These are phyloP conservation scores for Mangifera indica DNA, from an alignment of 345 rosid genomes.

Conservation along the genomic window DNA sequence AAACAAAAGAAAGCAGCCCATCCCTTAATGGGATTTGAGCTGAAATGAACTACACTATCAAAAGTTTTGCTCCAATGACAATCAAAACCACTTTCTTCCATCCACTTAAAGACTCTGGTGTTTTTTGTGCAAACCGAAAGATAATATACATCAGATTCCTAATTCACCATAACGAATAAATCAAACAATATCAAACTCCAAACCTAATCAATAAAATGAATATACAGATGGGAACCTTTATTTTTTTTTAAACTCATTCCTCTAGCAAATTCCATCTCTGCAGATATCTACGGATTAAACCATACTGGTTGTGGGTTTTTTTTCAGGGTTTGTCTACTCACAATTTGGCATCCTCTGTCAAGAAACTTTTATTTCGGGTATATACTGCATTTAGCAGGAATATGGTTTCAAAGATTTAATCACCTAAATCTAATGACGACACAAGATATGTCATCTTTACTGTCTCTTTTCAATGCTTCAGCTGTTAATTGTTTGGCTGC, in stretches of 20 bases:
- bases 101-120: conserved; percentile 11
- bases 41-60: neutral
- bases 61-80: conserved; percentile 8
- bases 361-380: conserved; percentile 29
- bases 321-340: conserved; percentile 21
- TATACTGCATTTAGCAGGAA: conserved; percentile 23
- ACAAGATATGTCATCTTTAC: conserved; percentile 79
- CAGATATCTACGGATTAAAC: conserved; percentile 13
- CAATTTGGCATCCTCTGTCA: conserved; percentile 25
- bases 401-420: conserved; percentile 25
- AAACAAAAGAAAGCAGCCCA: neutral
- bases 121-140: conserved; percentile 10
- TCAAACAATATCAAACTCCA: conserved; percentile 40
- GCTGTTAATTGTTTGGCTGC: conserved; percentile 71
- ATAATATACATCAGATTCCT: conserved; percentile 28
- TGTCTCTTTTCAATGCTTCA: conserved; percentile 62
- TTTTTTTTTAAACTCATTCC: neutral
- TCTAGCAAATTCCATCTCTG: conserved; percentile 20
- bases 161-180: conserved; percentile 29
- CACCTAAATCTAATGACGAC: conserved; percentile 64
- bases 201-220: conserved; percentile 32
- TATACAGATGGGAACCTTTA: conserved; percentile 27
- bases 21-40: neutral
- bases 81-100: conserved; percentile 20
- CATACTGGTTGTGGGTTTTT: conserved; percentile 20